Base-by-base conservation (phyloP, 2,329 filamentous ascomycete species). In the Monosporascus sp. region DNA sequence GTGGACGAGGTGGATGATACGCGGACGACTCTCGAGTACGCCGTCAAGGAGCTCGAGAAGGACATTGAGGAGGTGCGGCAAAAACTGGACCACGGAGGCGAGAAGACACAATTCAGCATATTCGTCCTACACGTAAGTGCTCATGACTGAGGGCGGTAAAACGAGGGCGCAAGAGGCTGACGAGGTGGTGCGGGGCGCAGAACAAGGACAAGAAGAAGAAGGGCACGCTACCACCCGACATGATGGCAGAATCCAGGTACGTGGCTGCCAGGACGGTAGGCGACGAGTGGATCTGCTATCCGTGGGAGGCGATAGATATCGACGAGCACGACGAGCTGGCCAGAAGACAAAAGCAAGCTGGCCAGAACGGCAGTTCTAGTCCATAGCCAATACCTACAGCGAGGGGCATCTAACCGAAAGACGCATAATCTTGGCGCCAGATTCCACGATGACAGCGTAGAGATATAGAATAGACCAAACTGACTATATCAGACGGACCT, bases 231-330 rank as follows among this genome's bases (percentile, higher is more conserved):
- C 92, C 94, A 11, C 66, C 82, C 20, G 85, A 90, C 38, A 90
- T 97, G 82, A 78, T 93, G 59, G 74, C 79, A 41, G 74, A 84
- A 52, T 81, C 82, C 53, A 80, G 87, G 64, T 99, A 99, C 74
- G 73, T 88, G 61, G 94, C 94, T 22, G 90, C 94, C 22, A 79
- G 87, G 67, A 97, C 93, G 6, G 89, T 95, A 35, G 83, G 82
- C n/a, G 93, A 99, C 73, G 87, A 91, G 60, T 99, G 94, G 94
- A 97, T 97, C 70, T 95, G 90, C 80, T 99, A 99, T 75, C 94
- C 94, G 17, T 99, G 94, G 94, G 94, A 97, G 77, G 94, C 94
- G 44, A 87, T 75, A 37, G 89, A 97, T 69, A 97, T 97, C 67
- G 90, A 96, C 27, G 89, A 92, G 79, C 93, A 97, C 70, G 93